A percentile compares a stretch with the other conserved stretches of the same genome.
Conservation (phyloP, 2,329 filamentous ascomycete species). For the Colletotrichum sp. region DNA sequence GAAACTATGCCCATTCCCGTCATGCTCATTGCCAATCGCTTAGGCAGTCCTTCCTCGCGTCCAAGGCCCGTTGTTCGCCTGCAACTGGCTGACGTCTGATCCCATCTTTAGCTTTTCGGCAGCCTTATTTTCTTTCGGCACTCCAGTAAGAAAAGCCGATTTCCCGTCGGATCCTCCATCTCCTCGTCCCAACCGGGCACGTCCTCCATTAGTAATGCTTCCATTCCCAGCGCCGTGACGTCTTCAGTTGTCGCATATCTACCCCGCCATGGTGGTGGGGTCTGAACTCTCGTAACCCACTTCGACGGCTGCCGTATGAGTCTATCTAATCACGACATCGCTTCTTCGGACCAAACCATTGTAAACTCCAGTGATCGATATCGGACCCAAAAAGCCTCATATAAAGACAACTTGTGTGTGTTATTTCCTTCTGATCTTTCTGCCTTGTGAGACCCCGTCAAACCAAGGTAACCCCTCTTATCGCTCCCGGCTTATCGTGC, state of each 20-base stretch:
- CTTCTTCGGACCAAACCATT: background rate
- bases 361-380: background rate
- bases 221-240: background rate
- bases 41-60: background rate
- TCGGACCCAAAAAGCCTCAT: background rate
- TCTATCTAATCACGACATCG: slow-evolving; percentile 17
- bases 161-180: background rate
- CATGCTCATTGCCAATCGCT: background rate
- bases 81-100: background rate
- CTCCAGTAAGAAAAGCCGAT: background rate
- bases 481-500: background rate
- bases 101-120: background rate
- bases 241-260: slow-evolving; percentile 3
- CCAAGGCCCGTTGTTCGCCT: background rate
- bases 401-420: background rate
- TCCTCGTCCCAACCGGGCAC: background rate
- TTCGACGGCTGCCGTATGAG: background rate
- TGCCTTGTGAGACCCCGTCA: background rate
- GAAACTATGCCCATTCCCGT: background rate
- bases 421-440: background rate
- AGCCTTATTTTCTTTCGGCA: background rate
- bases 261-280: slow-evolving; percentile 19
- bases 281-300: background rate
- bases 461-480: background rate
- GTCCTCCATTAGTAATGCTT: background rate